These are phyloP conservation scores for Haplosporangium gracile DNA, from an alignment of 192 early-diverging fungal genomes.

Conservation along the genomic window DNA sequence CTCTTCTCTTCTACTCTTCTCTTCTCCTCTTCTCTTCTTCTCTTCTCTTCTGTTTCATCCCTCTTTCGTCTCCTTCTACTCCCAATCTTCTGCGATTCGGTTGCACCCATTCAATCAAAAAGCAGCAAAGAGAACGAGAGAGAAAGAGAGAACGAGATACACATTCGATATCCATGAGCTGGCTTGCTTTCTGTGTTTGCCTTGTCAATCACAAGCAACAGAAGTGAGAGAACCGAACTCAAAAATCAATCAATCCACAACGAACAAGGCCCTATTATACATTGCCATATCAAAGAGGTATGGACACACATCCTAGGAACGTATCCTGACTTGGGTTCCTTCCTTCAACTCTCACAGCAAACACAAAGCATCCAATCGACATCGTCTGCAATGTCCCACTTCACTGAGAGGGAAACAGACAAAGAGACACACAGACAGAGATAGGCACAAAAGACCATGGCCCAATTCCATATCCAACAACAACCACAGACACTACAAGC, in stretches of 20 bases:
- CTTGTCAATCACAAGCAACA: slow-evolving; percentile 2
- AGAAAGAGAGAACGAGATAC: not conserved
- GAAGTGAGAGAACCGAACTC: slow-evolving; percentile 7
- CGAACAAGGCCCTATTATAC: not conserved
- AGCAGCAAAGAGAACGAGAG: not conserved
- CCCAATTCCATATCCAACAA: slow-evolving; percentile 1
- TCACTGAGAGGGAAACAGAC: not conserved
- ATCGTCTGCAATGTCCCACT: not conserved
- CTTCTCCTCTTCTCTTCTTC: not conserved
- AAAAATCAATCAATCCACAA: not conserved
- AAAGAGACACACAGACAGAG: not conserved
- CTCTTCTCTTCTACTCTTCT: not conserved
- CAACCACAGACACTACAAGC: not conserved
- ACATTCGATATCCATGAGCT: slow-evolving; percentile 9
- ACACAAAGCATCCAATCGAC: not conserved
- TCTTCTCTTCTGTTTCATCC: not conserved
- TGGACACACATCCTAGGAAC: not conserved
- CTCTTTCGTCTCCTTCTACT: not conserved
- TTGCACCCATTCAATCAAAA: not conserved
- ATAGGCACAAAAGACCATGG: not conserved
- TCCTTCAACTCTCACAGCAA: no score
- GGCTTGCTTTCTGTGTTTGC: slow-evolving; percentile 1
- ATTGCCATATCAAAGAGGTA: not conserved
- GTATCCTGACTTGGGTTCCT: not conserved
- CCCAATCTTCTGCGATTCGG: slow-evolving; percentile 13